Evolutionary conservation across 164 flowering plant genomes (phyloP), one percentile per base, ranked within the genome.

Genomic region (Liquidambar formosana): DNA sequence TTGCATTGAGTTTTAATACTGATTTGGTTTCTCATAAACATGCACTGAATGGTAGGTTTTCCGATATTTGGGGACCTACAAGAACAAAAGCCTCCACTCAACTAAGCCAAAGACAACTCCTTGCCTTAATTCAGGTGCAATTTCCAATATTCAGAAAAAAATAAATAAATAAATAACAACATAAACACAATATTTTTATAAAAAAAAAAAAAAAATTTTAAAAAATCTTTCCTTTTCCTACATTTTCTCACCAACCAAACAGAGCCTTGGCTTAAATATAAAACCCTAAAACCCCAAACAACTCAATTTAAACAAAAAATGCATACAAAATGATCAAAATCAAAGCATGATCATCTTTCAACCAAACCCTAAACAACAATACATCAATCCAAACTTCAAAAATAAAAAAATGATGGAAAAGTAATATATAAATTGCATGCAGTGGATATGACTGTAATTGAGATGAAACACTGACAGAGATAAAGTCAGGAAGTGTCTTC

Each of bases 401-500:
- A 28, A 52, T n/a, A 48, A 13, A 26, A 48, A 28, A 52, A 16
- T 51, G 11, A 9, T 33, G 23, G 9, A 46, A 63, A 12, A 12
- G 9, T 3, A 65, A 48, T 8, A 22, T 28, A 38, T 14, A 28
- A 8, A 41, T 12, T 4, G 19, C 25, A 19, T 19, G 57, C 21
- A 53, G 8, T 10, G 57, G 19, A 8, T 8, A 51, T 19, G 4
- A 19, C 18, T 19, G 5, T 19, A 10, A 19, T 22, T 11, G 3
- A 9, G 48, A 8, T 61, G 11, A 26, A 61, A 70, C 19, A 80
- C 95, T 82, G 22, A 95, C 99, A 41, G 83, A 77, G 12, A 91
- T 70, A 72, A 93, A 89, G 65, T 95, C 97, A 5, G 96, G 97
- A 25, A 95, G 83, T 0, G 89, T 78, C 4, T 64, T 76, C 28